These are phyloP conservation scores for Chamaenerion angustifolium DNA, from an alignment of 345 rosid species.

Conservation along the genomic window DNA sequence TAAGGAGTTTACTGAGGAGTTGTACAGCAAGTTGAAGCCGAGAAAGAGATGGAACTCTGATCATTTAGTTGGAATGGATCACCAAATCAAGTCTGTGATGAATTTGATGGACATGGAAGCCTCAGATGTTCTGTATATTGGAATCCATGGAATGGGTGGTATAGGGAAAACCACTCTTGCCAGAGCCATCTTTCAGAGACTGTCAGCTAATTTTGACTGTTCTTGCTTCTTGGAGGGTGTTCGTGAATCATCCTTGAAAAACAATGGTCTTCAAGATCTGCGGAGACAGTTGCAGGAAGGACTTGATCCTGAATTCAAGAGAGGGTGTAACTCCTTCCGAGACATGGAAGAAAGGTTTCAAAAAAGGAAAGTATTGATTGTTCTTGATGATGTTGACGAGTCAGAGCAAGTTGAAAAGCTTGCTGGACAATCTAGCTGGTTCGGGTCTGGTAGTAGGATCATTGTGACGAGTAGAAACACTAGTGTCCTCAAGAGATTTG, in stretches of 20 bases:
- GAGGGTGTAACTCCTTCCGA: neutral
- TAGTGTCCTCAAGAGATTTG: neutral
- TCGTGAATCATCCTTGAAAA: neutral
- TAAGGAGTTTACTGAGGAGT: too few species aligned
- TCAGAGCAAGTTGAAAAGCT: neutral
- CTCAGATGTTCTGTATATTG: neutral
- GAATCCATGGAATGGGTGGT: slow-evolving; percentile 6
- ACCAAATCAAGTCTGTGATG: neutral
- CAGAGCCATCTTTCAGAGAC: neutral
- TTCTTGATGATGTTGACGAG: neutral
- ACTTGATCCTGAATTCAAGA: accelerated
- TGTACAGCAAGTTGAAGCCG: too few species aligned
- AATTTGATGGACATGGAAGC: neutral
- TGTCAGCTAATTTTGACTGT: neutral
- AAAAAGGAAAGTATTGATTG: neutral
- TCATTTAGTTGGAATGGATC: neutral
- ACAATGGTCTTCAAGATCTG: neutral
- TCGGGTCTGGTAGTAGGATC: neutral
- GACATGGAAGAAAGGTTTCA: neutral
- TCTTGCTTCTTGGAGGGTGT: neutral
- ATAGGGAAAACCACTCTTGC: slow-evolving; percentile 1
- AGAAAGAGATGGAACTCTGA: neutral
- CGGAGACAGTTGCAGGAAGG: neutral
- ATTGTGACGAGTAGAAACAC: neutral
- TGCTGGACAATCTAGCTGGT: neutral